Conservation (phyloP, 1,139 yeast species). For the Kluyveromyces sp. region DNA sequence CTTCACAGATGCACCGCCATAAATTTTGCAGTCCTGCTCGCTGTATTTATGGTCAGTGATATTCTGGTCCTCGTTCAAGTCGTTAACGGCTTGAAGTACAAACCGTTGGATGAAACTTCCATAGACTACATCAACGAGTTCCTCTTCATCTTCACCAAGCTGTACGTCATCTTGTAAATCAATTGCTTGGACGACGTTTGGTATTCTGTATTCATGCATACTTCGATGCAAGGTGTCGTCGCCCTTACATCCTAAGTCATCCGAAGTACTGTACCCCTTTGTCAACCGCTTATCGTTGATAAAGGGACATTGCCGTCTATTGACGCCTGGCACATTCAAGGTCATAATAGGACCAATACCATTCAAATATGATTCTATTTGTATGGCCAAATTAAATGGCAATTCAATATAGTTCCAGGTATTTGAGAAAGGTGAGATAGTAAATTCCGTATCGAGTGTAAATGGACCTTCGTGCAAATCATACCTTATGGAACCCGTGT, state of each 20-base stretch:
- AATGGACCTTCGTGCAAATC: conserved; percentile 83
- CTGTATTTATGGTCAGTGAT: conserved; percentile 18
- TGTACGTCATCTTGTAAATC: conserved; percentile 14
- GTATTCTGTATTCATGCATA: conserved; percentile 52
- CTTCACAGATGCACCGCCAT: conserved; percentile 50
- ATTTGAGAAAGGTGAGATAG: conserved; percentile 80
- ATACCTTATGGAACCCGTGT: conserved; percentile 85
- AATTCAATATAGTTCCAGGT: conserved; percentile 48
- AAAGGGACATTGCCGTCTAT: conserved; percentile 23
- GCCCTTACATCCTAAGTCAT: conserved; percentile 78
- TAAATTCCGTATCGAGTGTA: conserved; percentile 72
- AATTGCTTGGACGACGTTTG: conserved; percentile 61
- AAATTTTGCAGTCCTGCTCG: conserved; percentile 32
- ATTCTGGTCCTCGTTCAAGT: conserved; percentile 22
- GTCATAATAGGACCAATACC: conserved; percentile 14
- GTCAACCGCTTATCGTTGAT: conserved; percentile 22
- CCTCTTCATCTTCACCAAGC: conserved; percentile 23
- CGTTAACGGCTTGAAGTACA: conserved; percentile 49
- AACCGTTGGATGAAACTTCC: conserved; percentile 68
- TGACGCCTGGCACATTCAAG: neutral
- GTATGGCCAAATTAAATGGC: conserved; percentile 29
- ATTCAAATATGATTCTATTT: conserved; percentile 29
- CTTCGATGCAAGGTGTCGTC: conserved; percentile 81
- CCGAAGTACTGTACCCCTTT: conserved; percentile 70
- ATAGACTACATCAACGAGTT: conserved; percentile 59